Conservation (phyloP, 495 filamentous ascomycete species). For the Penicillium herquei region DNA sequence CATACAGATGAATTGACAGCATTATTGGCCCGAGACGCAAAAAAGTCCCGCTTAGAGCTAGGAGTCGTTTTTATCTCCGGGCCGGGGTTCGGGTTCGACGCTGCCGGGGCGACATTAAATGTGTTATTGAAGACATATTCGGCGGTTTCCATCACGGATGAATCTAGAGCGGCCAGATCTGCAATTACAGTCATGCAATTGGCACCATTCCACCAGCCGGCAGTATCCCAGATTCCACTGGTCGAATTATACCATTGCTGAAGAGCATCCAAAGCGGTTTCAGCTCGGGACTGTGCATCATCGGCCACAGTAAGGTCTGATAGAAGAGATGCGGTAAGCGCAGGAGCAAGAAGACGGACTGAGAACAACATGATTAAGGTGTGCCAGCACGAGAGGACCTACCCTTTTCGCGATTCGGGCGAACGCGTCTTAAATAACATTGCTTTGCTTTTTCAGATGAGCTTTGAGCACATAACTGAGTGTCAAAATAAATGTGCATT, state of each 20-base stretch:
- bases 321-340: slow-evolving; percentile 8
- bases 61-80: slow-evolving; percentile 10
- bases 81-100: slow-evolving; percentile 24
- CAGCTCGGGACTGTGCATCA: slow-evolving; percentile 35
- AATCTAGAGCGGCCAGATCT: slow-evolving; percentile 56
- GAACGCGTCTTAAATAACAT: slow-evolving; percentile 15
- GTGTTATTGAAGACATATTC: slow-evolving; percentile 45
- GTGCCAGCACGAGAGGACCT: slow-evolving; percentile 2
- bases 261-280: slow-evolving; percentile 47
- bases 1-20: slow-evolving; percentile 25
- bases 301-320: slow-evolving; percentile 13
- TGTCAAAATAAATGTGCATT: slow-evolving; percentile 19
- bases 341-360: slow-evolving; percentile 6
- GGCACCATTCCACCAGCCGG: slow-evolving; percentile 76
- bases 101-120: slow-evolving; percentile 25
- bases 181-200: slow-evolving; percentile 64
- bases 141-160: slow-evolving; percentile 26
- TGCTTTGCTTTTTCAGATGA: neutral
- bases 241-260: slow-evolving; percentile 62
- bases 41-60: neutral
- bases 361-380: slow-evolving; percentile 15
- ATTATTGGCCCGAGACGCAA: slow-evolving; percentile 4
- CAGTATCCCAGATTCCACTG: slow-evolving; percentile 64
- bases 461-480: slow-evolving; percentile 14
- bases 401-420: neutral